Evolutionary conservation across 1,284 basidiomycete species (phyloP).

Genomic region (Apiotrichum gamsii): DNA sequence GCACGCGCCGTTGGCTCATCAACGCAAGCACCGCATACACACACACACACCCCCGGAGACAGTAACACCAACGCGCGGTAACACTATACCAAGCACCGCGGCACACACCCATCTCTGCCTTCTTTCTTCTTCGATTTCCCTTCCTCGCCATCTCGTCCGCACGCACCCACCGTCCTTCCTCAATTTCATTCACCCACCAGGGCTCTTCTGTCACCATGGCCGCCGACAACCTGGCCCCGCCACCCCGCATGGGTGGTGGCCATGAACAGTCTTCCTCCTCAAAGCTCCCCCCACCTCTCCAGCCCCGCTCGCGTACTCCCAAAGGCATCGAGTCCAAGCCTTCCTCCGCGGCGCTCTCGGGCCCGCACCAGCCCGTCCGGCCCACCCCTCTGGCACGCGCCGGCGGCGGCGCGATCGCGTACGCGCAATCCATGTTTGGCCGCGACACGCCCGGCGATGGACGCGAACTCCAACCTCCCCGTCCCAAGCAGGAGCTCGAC

Average conservation of each 20-base stretch:
- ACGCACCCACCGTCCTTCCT: background rate
- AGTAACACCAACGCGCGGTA: too few relatives aligned
- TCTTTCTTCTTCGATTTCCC: too few relatives aligned
- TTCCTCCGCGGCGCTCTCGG: background rate
- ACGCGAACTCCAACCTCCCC: background rate
- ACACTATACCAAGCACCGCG: too few relatives aligned
- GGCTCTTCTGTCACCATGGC: background rate
- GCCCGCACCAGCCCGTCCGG: conserved; percentile 6
- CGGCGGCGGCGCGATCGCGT: conserved; percentile 3
- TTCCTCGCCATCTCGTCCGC: too few relatives aligned
- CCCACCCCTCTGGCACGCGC: conserved; percentile 1
- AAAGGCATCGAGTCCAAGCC: conserved; percentile 6
- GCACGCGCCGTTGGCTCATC: too few relatives aligned
- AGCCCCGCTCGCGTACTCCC: conserved; percentile 10
- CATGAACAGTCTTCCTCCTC: too few relatives aligned
- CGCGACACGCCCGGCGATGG: conserved; percentile 1
- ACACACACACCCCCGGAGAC: too few relatives aligned
- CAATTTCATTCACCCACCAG: background rate
- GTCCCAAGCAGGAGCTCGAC: conserved; percentile 18
- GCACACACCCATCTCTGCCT: too few relatives aligned
- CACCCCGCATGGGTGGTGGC: too few relatives aligned
- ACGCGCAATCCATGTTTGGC: conserved; percentile 12
- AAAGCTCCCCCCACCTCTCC: conserved; percentile 9
- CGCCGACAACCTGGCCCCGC: background rate
- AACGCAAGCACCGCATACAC: too few relatives aligned